These are phyloP conservation scores for Candida frijolesensis DNA, from an alignment of 1,139 yeast species.

Conservation along the genomic window DNA sequence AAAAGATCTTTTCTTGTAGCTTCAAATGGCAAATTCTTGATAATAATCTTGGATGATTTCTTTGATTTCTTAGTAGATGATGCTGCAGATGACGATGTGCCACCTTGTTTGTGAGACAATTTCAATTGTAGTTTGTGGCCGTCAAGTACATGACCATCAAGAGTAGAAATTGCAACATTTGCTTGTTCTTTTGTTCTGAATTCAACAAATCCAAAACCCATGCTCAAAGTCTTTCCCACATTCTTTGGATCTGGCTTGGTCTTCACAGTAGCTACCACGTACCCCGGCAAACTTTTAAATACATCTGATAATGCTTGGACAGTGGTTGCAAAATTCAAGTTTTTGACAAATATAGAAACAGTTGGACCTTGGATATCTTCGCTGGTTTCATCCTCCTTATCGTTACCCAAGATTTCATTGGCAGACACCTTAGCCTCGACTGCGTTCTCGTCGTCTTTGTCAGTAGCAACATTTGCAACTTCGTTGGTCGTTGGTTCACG, in stretches of 20 bases:
- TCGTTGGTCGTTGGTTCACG: slow-evolving; percentile 54
- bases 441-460: slow-evolving; percentile 23
- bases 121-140: slow-evolving; percentile 91
- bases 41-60: slow-evolving; percentile 73
- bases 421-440: slow-evolving; percentile 36
- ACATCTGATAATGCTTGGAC: slow-evolving; percentile 54
- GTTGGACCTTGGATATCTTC: slow-evolving; percentile 64
- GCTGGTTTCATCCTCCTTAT: slow-evolving; percentile 43
- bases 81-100: slow-evolving; percentile 19
- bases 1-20: slow-evolving; percentile 90
- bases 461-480: slow-evolving; percentile 15
- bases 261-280: slow-evolving; percentile 79
- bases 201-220: slow-evolving; percentile 98
- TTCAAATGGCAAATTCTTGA: slow-evolving; percentile 96
- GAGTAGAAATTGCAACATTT: slow-evolving; percentile 64
- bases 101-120: slow-evolving; percentile 70
- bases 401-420: slow-evolving; percentile 32
- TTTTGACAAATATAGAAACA: slow-evolving; percentile 86
- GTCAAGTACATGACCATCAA: slow-evolving; percentile 80
- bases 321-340: slow-evolving; percentile 84
- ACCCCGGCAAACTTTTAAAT: slow-evolving; percentile 77
- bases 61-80: slow-evolving; percentile 36
- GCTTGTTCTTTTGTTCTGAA: slow-evolving; percentile 82
- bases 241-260: slow-evolving; percentile 87
- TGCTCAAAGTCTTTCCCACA: slow-evolving; percentile 65